Conservation (phyloP, 495 filamentous ascomycete species). For the Pseudoneurospora amorphoporcata region DNA sequence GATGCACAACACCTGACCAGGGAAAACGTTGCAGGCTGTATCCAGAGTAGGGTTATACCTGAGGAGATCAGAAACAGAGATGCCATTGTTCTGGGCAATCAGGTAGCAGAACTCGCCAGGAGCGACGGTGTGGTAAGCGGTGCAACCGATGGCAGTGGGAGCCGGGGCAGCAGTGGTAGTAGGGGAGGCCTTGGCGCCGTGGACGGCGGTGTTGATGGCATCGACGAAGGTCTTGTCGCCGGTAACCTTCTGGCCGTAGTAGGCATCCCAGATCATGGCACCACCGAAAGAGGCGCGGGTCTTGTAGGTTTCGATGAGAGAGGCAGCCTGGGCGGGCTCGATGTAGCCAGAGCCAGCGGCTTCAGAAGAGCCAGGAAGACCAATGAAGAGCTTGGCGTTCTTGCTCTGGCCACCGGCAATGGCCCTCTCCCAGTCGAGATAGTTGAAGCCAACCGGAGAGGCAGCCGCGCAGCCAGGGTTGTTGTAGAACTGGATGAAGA, state of each 20-base stretch:
- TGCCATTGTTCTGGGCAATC: conserved; percentile 6
- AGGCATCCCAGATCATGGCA: conserved; percentile 32
- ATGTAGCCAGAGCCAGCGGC: conserved; percentile 24
- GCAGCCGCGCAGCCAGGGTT: conserved; percentile 48
- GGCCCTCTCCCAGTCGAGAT: conserved; percentile 50
- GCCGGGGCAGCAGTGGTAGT: conserved; percentile 5
- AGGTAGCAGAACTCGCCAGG: conserved; percentile 7
- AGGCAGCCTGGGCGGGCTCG: conserved; percentile 4
- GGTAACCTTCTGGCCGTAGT: conserved; percentile 15
- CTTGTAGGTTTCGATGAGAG: conserved; percentile 24
- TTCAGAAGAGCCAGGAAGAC: conserved; percentile 46
- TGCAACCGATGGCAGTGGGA: conserved; percentile 7
- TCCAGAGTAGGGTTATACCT: conserved; percentile 1
- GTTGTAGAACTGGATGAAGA: conserved; percentile 71
- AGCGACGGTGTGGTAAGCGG: conserved; percentile 5
- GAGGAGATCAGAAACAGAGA: conserved; percentile 4
- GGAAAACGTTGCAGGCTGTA: background rate
- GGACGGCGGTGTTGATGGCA: conserved; percentile 9
- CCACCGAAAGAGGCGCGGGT: conserved; percentile 27
- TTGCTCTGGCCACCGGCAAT: conserved; percentile 43
- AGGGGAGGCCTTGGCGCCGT: conserved; percentile 7
- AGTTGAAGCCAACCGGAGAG: conserved; percentile 44
- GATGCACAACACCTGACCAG: conserved; percentile 7
- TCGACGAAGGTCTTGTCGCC: conserved; percentile 22
- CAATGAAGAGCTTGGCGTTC: conserved; percentile 51